These are phyloP conservation scores for Hawksworthiomyces lignivorus DNA, from an alignment of 2,329 filamentous ascomycete species.

Conservation along the genomic window DNA sequence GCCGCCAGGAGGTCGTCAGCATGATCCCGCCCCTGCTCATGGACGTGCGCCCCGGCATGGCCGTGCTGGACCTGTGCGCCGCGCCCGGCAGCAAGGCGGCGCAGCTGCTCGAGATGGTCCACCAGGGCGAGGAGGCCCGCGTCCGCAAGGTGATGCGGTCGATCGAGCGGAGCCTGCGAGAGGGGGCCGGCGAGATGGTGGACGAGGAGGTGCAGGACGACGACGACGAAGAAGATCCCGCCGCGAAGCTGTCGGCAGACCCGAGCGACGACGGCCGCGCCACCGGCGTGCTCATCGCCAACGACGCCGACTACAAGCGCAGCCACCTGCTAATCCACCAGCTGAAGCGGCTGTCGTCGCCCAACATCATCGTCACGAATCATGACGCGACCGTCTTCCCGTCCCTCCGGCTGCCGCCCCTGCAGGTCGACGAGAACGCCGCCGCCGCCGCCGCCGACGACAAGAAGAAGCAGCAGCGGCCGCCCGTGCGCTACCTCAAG, in stretches of 20 bases:
- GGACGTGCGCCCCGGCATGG: constrained; percentile 85
- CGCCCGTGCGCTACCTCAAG: constrained; percentile 63
- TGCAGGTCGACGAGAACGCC: constrained; percentile 29
- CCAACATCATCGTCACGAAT: constrained; percentile 94
- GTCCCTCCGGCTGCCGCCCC: constrained; percentile 71
- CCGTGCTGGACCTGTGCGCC: constrained; percentile 90
- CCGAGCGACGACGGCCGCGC: constrained; percentile 72
- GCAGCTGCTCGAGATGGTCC: constrained; percentile 90
- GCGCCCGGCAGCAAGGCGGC: constrained; percentile 96
- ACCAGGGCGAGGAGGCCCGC: constrained; percentile 82
- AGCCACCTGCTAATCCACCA: constrained; percentile 97
- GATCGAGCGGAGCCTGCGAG: constrained; percentile 44
- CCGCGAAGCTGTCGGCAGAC: constrained; percentile 48
- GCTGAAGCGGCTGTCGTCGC: constrained; percentile 92
- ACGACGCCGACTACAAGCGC: constrained; percentile 94
- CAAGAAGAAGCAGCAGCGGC: not conserved
- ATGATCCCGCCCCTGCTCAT: constrained; percentile 97
- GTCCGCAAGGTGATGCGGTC: constrained; percentile 62
- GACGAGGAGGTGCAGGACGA: constrained; percentile 34
- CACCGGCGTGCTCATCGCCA: constrained; percentile 87
- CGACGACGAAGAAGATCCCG: constrained; percentile 23
- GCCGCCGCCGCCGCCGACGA: constrained; percentile 22
- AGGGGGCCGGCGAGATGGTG: constrained; percentile 43
- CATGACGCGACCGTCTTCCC: constrained; percentile 96
- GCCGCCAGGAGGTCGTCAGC: constrained; percentile 92